Conservation (phyloP, 1,139 yeast genomes). For the Eremothecium coryli region DNA sequence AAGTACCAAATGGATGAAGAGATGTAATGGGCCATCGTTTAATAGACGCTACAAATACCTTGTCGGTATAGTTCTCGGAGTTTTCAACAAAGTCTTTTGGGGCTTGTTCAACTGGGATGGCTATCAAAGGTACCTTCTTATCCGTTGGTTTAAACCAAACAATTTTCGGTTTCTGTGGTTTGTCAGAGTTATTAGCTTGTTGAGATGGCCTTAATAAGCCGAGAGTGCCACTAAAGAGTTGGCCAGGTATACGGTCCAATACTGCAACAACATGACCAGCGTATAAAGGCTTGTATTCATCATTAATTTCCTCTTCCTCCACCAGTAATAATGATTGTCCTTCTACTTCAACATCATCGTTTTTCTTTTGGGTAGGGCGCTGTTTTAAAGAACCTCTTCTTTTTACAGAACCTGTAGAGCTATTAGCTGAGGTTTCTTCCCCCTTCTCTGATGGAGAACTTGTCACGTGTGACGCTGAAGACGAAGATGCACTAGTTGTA, state of each 20-base stretch:
- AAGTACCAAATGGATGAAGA: constrained; percentile 92
- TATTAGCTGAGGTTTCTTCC: constrained; percentile 18
- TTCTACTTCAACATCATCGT: constrained; percentile 96
- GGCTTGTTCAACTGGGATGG: constrained; percentile 97
- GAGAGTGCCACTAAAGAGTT: constrained; percentile 84
- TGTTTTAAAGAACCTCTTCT: constrained; percentile 90
- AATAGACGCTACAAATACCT: constrained; percentile 85
- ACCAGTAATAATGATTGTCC: constrained; percentile 86
- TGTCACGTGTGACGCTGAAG: constrained; percentile 13
- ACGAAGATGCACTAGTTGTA: constrained; percentile 22
- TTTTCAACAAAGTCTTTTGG: constrained; percentile 92
- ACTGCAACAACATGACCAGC: constrained; percentile 99
- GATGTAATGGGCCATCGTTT: constrained; percentile 99
- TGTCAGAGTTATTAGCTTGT: constrained; percentile 54
- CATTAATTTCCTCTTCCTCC: constrained; percentile 93
- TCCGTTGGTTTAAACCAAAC: constrained; percentile 99
- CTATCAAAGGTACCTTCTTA: constrained; percentile 92
- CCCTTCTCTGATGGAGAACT: constrained; percentile 16
- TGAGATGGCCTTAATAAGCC: constrained; percentile 94
- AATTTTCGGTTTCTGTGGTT: constrained; percentile 65
- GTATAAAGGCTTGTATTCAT: constrained; percentile 84
- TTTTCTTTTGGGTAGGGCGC: constrained; percentile 96
- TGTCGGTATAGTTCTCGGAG: constrained; percentile 72
- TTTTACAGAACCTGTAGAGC: constrained; percentile 37
- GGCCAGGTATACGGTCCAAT: constrained; percentile 95